Conservation (phyloP, 1,139 yeast genomes). For the Blastobotrys persicus region DNA sequence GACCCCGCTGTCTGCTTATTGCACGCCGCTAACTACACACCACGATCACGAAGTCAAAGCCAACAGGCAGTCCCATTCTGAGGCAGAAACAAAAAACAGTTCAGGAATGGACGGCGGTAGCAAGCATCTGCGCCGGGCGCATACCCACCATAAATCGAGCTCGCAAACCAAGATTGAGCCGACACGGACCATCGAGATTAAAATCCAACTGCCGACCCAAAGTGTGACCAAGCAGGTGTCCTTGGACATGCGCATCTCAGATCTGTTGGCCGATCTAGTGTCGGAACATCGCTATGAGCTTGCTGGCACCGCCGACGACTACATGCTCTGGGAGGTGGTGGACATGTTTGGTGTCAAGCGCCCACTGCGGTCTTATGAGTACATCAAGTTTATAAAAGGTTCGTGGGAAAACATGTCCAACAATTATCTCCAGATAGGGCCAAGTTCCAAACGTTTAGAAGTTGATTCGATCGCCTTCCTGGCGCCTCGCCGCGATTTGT, state of each 20-base stretch:
- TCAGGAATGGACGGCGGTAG: not conserved
- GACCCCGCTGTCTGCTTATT: conserved; percentile 5
- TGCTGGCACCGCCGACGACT: conserved; percentile 22
- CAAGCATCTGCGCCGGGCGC: conserved; percentile 6
- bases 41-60: not conserved
- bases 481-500: conserved; percentile 36
- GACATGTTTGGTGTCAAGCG: conserved; percentile 23
- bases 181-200: conserved; percentile 9
- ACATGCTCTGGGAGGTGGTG: conserved; percentile 32
- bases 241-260: conserved; percentile 18
- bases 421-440: conserved; percentile 27
- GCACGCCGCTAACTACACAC: not conserved
- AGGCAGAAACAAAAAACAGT: not conserved
- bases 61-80: conserved; percentile 3
- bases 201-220: conserved; percentile 29
- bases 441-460: conserved; percentile 29
- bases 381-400: conserved; percentile 23
- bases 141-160: conserved; percentile 4
- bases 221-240: conserved; percentile 22
- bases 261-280: conserved; percentile 23
- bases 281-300: conserved; percentile 33
- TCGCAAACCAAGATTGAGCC: conserved; percentile 6
- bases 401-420: conserved; percentile 25
- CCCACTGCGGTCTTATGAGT: conserved; percentile 32
- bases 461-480: conserved; percentile 33